Evolutionary conservation across 2,329 filamentous ascomycete genomes (phyloP), one percentile per base, ranked within the genome.

Genomic region (Zymoseptoria brevis): DNA sequence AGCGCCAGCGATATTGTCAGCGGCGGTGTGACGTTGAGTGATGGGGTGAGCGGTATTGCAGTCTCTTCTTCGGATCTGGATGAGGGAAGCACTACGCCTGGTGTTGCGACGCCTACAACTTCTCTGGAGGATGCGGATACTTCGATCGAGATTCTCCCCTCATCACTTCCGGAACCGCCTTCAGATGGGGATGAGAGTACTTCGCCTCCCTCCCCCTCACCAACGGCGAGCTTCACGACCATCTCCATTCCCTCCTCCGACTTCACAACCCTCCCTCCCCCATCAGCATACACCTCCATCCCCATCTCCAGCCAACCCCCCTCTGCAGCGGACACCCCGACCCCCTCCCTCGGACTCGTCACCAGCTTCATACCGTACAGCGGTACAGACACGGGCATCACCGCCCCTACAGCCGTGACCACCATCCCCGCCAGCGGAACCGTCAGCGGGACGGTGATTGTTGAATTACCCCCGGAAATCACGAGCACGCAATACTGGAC

Each of bases 391-490:
- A 57, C 54, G 1, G 35, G 35, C 35, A 45, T 45, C 35, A 45
- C 35, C 2, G 35, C 35, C 9, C 35, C 35, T 2, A 45, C 35
- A 6, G 35, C 35, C 13, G 29, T 60, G 29, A 60, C 54, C 8
- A 51, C 35, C 6, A 56, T 60, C 11, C 54, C 58, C 4, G 50
- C 53, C 30, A 55, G 51, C 26, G 58, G 58, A 16, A 49, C 54
- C 4, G 50, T 29, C 8, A 49, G 29, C 8, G 58, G 58, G 2
- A 60, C 58, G 11, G 50, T 60, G 11, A 49, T 53, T 21, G 48
- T 60, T 5, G 58, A 50, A 13, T 2, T 60, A 6, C 54, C 54
- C 16, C 35, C 35, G 1, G 35, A 45, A n/a, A n/a, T 45, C 16
- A 45, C 35, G 16, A 45, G 35, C 7, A 45, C 35, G 16, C 35